Conservation (phyloP, 2,329 filamentous ascomycete species). For the Phialophora verrucosa region DNA sequence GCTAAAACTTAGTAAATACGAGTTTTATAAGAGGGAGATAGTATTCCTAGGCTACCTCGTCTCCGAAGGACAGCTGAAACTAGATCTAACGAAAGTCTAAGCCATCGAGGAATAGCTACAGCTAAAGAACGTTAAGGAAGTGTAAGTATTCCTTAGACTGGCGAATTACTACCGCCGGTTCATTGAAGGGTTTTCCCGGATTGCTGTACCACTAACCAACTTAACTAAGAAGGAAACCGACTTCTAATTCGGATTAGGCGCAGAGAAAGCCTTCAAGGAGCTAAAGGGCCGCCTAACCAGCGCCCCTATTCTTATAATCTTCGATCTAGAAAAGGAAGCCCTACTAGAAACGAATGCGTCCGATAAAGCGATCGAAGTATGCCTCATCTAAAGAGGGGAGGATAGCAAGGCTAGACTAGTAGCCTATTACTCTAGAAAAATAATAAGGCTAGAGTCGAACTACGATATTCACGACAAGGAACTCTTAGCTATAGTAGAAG, state of each 20-base stretch:
- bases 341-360: constrained; percentile 31
- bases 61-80: no score
- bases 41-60: no score
- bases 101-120: background rate
- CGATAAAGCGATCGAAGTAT: constrained; percentile 22
- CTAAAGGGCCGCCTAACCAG: background rate
- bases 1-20: no score
- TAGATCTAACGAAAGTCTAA: background rate
- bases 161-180: constrained; percentile 8
- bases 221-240: constrained; percentile 8
- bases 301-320: constrained; percentile 28
- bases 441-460: background rate
- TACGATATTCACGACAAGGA: constrained; percentile 32
- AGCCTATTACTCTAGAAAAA: constrained; percentile 21
- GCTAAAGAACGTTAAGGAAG: background rate
- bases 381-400: constrained; percentile 19
- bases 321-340: constrained; percentile 24
- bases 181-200: background rate
- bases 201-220: background rate
- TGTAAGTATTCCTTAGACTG: background rate
- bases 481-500: constrained; percentile 32
- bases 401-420: constrained; percentile 19
- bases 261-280: constrained; percentile 18
- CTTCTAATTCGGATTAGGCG: background rate
- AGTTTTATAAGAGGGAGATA: no score